Base-by-base conservation (phyloP, 805 yeast species). In the Grigorovia yakushimaensis region DNA sequence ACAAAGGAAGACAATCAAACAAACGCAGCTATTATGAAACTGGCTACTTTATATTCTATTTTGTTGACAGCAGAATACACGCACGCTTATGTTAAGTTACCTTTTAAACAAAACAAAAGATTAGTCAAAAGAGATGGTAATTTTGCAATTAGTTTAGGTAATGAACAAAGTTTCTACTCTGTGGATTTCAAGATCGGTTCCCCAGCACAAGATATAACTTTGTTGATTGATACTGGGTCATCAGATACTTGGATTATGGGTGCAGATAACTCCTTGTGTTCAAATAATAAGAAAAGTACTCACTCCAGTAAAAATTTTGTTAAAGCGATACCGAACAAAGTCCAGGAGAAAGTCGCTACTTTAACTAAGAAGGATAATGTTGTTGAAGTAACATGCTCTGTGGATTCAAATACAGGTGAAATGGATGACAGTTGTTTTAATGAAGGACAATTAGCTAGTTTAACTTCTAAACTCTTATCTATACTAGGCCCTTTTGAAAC, bases 161-260 rank as follows among this genome's bases (percentile, higher is more conserved):
- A 76, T 50, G 63, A 67, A 43, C 51, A 57, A 9, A 65, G 70
- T 9, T 77, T 74, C 51, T 77, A 75, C 54, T 63, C 74, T 20
- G 74, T 72, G 4, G 65, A 65, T 6, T 50, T 77, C 24, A 54
- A 61, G 21, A 58, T 84, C 18, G 91, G 93, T 4, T 74, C 86
- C 0, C 74, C 80, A 1, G 58, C 69, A 0, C 82, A 81, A 55
- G 61, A 67, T 15, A 69, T 82, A 5, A 69, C 68, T 11, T 78
- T 82, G 11, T 60, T 81, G 36, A 59, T 84, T 15, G 93, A 84
- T 57, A 84, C 89, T 1, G 93, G 89, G 2, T 82, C 88, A 0
- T 74, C 85, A 0, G 89, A 84, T 59, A 64, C 84, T 15, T 83
- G 64, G 64, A 76, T 82, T 19, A 68, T 65, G 54, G 68, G 70